Evolutionary conservation across 495 filamentous ascomycete genomes (phyloP).

Genomic region (Patellaria atrata): DNA sequence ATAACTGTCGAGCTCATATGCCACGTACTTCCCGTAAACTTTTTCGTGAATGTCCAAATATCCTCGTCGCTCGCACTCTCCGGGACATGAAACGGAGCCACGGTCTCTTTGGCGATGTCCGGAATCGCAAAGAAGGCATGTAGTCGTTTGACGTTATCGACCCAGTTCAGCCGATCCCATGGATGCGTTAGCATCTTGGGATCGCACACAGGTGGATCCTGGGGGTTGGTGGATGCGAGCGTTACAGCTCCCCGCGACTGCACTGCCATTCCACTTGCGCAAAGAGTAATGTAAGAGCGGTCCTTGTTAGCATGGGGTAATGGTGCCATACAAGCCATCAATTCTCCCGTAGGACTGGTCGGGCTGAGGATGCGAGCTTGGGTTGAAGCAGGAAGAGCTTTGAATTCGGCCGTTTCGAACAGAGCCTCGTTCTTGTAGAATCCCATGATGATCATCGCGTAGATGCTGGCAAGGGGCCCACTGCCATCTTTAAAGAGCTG

Average conservation of each 20-base stretch:
- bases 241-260: conserved; percentile 37
- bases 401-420: neutral
- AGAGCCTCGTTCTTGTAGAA: conserved; percentile 3
- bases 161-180: conserved; percentile 4
- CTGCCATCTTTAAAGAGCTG: neutral
- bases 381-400: conserved; percentile 7
- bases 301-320: conserved; percentile 5
- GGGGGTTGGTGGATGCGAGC: conserved; percentile 40
- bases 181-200: conserved; percentile 35
- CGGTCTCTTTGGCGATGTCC: neutral
- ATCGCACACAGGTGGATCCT: conserved; percentile 40
- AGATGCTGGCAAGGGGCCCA: neutral
- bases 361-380: conserved; percentile 3
- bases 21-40: conserved; percentile 1
- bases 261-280: conserved; percentile 22
- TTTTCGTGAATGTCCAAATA: conserved; percentile 4
- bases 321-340: conserved; percentile 9
- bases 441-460: conserved; percentile 2
- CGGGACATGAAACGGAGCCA: neutral
- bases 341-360: conserved; percentile 12
- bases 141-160: neutral
- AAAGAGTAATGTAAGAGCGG: conserved; percentile 23
- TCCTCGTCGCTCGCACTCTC: conserved; percentile 5
- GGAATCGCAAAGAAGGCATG: conserved; percentile 4
- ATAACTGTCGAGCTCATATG: conserved; percentile 11